Evolutionary conservation across 139 green algal species (phyloP).

Genomic region (Coelastrella sp.): DNA sequence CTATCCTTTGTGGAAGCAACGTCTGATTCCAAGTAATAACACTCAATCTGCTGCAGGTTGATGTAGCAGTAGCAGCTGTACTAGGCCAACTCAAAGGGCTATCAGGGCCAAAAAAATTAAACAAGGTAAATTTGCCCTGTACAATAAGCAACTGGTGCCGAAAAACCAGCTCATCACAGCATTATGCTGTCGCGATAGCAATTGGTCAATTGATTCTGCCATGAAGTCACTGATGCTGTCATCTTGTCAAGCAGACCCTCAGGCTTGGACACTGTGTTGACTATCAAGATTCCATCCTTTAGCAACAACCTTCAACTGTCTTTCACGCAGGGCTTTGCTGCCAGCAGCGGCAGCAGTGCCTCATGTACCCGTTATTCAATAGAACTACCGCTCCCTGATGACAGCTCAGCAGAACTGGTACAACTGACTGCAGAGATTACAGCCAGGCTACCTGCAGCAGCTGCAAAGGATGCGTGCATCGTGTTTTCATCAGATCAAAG

Average conservation of each 20-base stretch:
- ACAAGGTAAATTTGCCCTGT: neutral
- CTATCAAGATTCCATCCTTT: neutral
- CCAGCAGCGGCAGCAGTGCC: neutral
- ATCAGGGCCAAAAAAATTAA: neutral
- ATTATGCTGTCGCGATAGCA: no score
- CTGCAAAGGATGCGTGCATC: neutral
- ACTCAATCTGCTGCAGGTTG: neutral
- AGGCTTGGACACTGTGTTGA: no score
- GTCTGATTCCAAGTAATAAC: no score
- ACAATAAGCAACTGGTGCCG: neutral
- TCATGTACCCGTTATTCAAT: slow-evolving; percentile 47
- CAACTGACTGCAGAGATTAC: slow-evolving; percentile 27
- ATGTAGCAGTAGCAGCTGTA: slow-evolving; percentile 5
- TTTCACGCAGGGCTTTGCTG: slow-evolving; percentile 43
- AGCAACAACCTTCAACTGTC: neutral
- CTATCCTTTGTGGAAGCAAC: neutral
- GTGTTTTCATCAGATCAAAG: slow-evolving; percentile 50
- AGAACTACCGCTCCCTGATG: slow-evolving; percentile 54
- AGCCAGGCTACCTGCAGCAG: slow-evolving; percentile 10
- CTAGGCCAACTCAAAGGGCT: slow-evolving; percentile 8
- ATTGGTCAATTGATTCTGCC: no score
- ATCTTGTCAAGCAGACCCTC: no score
- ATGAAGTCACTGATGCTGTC: no score
- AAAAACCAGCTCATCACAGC: no score
- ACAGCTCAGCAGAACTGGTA: slow-evolving; percentile 25